Base-by-base conservation (phyloP, 176 grass and related monocot species). In the Dendrocalamus sinicus region DNA sequence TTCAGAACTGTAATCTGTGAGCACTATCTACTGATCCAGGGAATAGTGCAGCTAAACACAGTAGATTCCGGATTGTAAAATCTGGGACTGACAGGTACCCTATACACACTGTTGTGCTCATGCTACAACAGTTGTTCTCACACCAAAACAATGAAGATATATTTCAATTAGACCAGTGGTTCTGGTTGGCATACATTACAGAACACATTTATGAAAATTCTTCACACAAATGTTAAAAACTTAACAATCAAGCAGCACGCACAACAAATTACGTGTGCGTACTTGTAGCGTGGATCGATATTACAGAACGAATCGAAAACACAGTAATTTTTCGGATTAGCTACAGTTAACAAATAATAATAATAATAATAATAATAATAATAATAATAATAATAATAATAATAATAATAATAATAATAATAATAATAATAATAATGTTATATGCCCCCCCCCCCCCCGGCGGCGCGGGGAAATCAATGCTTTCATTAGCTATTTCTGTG, bases 261-360 rank as follows among this genome's bases (percentile, higher is more conserved):
- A 79, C 74, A 90, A 78, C 15, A 45, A 90, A 86, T 83, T 83
- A 87, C 41, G 60, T 52, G 30, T 58, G 89, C 59, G 46, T 13
- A 26, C 64, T 32, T 66, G 13, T 64, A 78, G 65, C 9, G 3
- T 32, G 47, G 47, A 72, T 54, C 22, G 23, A 67, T 72, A 78
- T 83, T 67, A 83, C 84, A 86, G 7, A 89, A 89, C 14, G 60
- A 85, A 85, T 67, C 1, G 63, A 40, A 58, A 11, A 57, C 30
- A 57, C 13, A 28, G 14, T n/a, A 57, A 40, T 55, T 87, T 83
- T 73, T 19, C 17, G 57, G 72, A 72, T 58, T 46, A 48, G 46
- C 47, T 73, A 73, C 74, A 74, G 39, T 73, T 48, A 66, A 76
- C 1, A 63, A 61, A 54, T 20, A 30, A 30, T 30, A 12, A 48